Evolutionary conservation across 306 rosid genomes (phyloP), one percentile per base, ranked within the genome.

Genomic region (Ormosia emarginata): DNA sequence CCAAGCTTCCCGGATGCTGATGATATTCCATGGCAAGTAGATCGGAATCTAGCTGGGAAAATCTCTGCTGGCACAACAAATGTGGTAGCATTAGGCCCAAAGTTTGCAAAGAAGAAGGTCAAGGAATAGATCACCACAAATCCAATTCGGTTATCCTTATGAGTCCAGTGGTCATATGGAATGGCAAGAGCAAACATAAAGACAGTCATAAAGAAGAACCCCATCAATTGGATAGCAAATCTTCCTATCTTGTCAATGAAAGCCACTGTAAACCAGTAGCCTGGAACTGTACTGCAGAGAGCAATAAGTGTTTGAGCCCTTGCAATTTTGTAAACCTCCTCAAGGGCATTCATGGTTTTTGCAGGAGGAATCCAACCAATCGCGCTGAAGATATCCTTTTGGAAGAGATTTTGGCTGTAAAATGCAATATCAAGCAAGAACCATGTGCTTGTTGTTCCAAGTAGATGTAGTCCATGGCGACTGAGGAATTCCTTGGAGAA

Each of bases 11-110:
- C 97, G 0, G 86, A 13, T 6, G 97, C 93, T 0, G 97, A 86
- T 14, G 98, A 93, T 71, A 93, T 91, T 2, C 92, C 93, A 1
- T 93, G 98, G 81, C 98, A 93, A 29, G 93, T 93, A 12, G 93
- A 86, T 11, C 97, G 77, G 14, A 93, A 86, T 34, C 97, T 89
- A 7, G 93, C 94, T 0, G 93, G 94, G 80, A 93, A 93, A 30
- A 93, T 88, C 88, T 93, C 98, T 0, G 96, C 98, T 0, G 93
- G 93, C 41, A 90, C 97, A 7, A 93, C 93, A 53, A 93, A 91
- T 46, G 98, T 93, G 12, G 94, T 93, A 7, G 98, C 89, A 64
- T 93, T 93, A 11, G 97, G 94, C 37, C 97, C 98, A 12, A 93
- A 93, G 46, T 93, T 93, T 0, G 94, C 90, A 8, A 93, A 91